Evolutionary conservation across 257 asterid species (phyloP).

Genomic region (Scutellaria minor): DNA sequence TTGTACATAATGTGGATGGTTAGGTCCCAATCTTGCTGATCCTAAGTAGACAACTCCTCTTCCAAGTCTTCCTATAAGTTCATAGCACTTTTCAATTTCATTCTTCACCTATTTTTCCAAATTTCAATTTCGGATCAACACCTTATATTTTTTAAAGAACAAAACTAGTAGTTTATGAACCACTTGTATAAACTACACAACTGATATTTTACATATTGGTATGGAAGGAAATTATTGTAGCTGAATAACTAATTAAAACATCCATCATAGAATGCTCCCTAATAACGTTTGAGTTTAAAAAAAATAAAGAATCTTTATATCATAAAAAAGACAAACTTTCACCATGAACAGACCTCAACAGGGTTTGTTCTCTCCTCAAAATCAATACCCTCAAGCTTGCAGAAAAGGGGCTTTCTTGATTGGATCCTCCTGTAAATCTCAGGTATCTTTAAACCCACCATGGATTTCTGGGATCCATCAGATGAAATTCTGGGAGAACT

Average conservation of each 20-base stretch:
- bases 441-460: conserved; percentile 34
- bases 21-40: conserved; percentile 81
- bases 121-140: conserved; percentile 8
- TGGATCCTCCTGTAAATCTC: conserved; percentile 30
- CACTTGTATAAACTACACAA: background rate
- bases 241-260: background rate
- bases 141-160: background rate
- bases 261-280: background rate
- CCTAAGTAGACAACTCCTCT: conserved; percentile 96
- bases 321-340: background rate
- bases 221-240: too few species aligned
- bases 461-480: conserved; percentile 25
- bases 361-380: conserved; percentile 75
- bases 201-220: background rate
- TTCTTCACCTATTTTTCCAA: conserved; percentile 67
- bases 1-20: conserved; percentile 66
- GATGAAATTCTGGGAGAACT: conserved; percentile 27
- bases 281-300: background rate
- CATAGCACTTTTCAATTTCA: conserved; percentile 83
- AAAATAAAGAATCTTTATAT: background rate
- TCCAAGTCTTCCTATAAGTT: conserved; percentile 75
- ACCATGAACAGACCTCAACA: conserved; percentile 50
- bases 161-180: background rate
- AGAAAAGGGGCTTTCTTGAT: conserved; percentile 41
- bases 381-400: conserved; percentile 55